Base-by-base conservation (phyloP, 2,329 filamentous ascomycete genomes). In the Diaporthe ampelina region DNA sequence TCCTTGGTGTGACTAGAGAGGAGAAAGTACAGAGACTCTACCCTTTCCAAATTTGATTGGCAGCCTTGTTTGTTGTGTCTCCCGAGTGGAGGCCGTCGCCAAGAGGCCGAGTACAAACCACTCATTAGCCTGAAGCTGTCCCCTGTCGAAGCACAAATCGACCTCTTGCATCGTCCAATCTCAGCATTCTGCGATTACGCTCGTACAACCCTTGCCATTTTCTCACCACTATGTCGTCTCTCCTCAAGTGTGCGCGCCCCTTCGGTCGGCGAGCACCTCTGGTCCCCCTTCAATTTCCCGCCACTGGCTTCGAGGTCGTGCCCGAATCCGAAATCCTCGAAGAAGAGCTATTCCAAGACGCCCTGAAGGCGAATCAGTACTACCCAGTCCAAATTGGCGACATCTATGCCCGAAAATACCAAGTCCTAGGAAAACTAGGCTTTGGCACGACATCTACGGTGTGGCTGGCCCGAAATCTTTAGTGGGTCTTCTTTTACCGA, bases 401-500 rank as follows among this genome's bases (percentile, higher is more conserved):
- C n/a, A 15, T 65, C 32, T 48, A 48, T 6, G 59, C 40, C n/a
- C 26, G 8, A 11, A 65, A 45, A 50, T 65, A 65, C 15, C 59
- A 65, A 9, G 13, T 65, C 15, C 40, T 65, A 4, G 59, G 59
- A 4, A 65, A 48, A 13, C 4, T 65, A 9, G 59, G 59, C 24
- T 65, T 65, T 48, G 59, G 59, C 3, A 65, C 43, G 24, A 65
- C 59, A 48, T 65, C 59, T 29, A 48, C 59, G 17, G 59, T 65
- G 40, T 65, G 59, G 59, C 15, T 65, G 59, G 59, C 59, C 29
- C 59, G 40, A 35, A 9, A 65, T 4, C 59, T 65, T 8, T 32
- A 59, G 57, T 59, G 17, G 17, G 57, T 59, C 32, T 58, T 37
- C 35, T n/a, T 37, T 9, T 19, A 13, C 19, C 19, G 19, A 4